A percentile compares a stretch with the other conserved stretches of the same genome.
These are phyloP conservation scores for Penicillium sp. DNA, from an alignment of 2,329 filamentous ascomycete genomes.

Conservation along the genomic window DNA sequence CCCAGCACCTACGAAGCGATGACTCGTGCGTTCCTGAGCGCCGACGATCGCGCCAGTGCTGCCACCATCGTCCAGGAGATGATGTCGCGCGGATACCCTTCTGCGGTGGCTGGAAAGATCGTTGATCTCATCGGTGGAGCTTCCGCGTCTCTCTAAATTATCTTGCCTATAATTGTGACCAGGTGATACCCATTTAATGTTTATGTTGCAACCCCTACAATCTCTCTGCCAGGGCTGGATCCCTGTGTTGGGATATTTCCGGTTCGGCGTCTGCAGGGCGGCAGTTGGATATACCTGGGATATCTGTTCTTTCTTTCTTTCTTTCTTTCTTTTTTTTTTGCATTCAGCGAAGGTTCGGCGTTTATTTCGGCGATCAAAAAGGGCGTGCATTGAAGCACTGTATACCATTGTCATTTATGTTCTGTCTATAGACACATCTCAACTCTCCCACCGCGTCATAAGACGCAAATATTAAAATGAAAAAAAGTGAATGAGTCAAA, in stretches of 20 bases:
- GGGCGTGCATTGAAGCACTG: slow-evolving; percentile 15
- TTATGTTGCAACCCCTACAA: slow-evolving; percentile 17
- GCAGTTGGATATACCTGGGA: slow-evolving; percentile 22
- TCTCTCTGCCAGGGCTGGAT: slow-evolving; percentile 34
- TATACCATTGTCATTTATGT: slow-evolving; percentile 21
- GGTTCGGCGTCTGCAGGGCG: slow-evolving; percentile 28
- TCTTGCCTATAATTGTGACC: slow-evolving; percentile 2
- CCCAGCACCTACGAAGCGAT: slow-evolving; percentile 98
- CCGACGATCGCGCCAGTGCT: slow-evolving; percentile 74
- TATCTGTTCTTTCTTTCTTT: slow-evolving; percentile 6
- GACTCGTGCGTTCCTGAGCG: slow-evolving; percentile 86
- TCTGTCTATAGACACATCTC: slow-evolving; percentile 29
- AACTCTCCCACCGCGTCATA: slow-evolving; percentile 23
- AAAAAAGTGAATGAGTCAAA: slow-evolving; percentile 22
- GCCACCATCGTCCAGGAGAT: slow-evolving; percentile 84
- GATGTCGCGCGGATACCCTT: slow-evolving; percentile 83
- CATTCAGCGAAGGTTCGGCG: slow-evolving; percentile 24
- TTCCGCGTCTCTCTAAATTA: slow-evolving; percentile 25
- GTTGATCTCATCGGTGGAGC: slow-evolving; percentile 73
- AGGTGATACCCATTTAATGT: slow-evolving; percentile 8
- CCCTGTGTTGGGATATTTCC: slow-evolving; percentile 30
- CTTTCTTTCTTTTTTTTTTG: slow-evolving; percentile 7
- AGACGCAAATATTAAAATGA: slow-evolving; percentile 21
- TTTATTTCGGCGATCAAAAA: slow-evolving; percentile 21
- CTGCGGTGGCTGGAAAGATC: slow-evolving; percentile 89